Percentiles rank a stretch among this genome's conserved stretches.
Conservation (phyloP, 257 asterid genomes). For the Capsicum chinense region DNA sequence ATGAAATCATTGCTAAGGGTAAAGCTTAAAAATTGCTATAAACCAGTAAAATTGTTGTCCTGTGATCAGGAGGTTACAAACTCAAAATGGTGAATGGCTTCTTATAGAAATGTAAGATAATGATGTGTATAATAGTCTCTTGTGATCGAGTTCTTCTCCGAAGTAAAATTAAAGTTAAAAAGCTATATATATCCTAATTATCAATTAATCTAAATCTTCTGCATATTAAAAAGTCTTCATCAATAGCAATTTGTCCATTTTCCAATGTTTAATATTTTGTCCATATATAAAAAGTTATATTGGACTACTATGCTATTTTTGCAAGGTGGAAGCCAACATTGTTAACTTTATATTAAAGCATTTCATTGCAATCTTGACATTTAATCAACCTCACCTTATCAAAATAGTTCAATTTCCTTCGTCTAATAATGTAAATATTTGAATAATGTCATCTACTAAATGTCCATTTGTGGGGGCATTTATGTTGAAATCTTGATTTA, state of each 20-base stretch:
- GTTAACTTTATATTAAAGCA: constrained; percentile 11
- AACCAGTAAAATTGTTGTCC: too few species aligned
- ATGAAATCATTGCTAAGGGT: too few species aligned
- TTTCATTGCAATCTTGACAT: neutral
- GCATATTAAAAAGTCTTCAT: neutral
- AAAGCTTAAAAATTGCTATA: too few species aligned
- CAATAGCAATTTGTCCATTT: neutral
- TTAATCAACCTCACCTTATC: neutral
- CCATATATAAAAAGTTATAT: neutral
- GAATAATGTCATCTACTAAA: neutral
- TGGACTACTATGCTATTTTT: neutral
- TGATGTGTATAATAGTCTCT: too few species aligned
- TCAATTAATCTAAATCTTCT: too few species aligned
- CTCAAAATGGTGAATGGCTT: too few species aligned
- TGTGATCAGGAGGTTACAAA: too few species aligned
- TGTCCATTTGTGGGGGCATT: neutral
- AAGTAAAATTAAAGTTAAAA: too few species aligned
- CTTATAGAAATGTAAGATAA: too few species aligned
- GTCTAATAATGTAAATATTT: neutral
- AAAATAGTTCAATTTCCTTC: neutral
- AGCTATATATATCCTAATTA: too few species aligned
- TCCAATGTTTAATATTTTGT: constrained; percentile 6
- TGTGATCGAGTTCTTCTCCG: too few species aligned
- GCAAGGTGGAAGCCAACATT: constrained; percentile 15
- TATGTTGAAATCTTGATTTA: neutral